Percentiles rank a stretch among this genome's conserved stretches.
Conservation (phyloP, 2,329 filamentous ascomycete species). For the Zymoseptoria crescenta region DNA sequence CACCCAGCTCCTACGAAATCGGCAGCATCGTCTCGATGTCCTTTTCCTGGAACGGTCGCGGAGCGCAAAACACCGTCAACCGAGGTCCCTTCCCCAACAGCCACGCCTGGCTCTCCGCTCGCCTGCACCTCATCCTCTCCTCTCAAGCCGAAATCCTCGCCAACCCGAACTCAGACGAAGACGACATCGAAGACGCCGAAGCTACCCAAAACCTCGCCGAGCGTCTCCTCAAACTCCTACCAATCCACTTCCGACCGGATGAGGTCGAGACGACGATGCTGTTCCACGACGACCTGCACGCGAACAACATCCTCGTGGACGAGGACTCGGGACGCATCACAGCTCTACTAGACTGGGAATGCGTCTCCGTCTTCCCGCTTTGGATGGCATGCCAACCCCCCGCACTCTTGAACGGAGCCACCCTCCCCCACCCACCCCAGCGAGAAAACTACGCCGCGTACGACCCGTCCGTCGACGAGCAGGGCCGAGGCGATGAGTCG, state of each 20-base stretch:
- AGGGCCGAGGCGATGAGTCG: neutral
- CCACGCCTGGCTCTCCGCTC: slow-evolving; percentile 1
- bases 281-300: slow-evolving; percentile 4
- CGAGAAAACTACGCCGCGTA: neutral
- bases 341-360: slow-evolving; percentile 10
- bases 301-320: slow-evolving; percentile 4
- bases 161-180: neutral
- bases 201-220: neutral
- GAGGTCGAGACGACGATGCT: slow-evolving; percentile 1
- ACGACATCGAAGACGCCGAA: slow-evolving; percentile 1
- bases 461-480: neutral
- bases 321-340: neutral
- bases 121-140: neutral
- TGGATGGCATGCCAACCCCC: slow-evolving; percentile 2
- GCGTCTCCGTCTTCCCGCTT: neutral
- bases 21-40: slow-evolving; percentile 1
- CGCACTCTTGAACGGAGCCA: neutral
- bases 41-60: neutral
- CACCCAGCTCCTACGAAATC: neutral
- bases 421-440: neutral
- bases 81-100: slow-evolving; percentile 1
- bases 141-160: neutral
- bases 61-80: neutral
- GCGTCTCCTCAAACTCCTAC: neutral
- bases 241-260: neutral